These are phyloP conservation scores for Juncus effusus DNA, from an alignment of 176 grass and related monocot genomes.

Conservation along the genomic window DNA sequence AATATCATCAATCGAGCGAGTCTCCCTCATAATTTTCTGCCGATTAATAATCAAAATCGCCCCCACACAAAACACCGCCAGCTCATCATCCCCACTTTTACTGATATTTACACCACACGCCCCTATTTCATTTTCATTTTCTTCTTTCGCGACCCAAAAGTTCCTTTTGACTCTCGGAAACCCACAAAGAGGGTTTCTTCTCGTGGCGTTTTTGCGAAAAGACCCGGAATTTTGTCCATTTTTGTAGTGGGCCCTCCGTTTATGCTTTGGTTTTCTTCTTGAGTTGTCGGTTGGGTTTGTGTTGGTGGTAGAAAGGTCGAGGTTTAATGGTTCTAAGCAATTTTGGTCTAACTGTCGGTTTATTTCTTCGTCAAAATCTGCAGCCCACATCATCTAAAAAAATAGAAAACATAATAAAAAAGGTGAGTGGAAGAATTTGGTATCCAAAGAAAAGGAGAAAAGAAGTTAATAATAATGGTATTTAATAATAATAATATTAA, in stretches of 20 bases:
- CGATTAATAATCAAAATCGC: constrained; percentile 88
- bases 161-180: constrained; percentile 57
- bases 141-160: constrained; percentile 61
- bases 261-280: constrained; percentile 62
- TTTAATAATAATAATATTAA: too few relatives aligned
- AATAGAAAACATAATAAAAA: not conserved
- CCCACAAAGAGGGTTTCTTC: constrained; percentile 68
- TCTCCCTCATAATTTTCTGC: constrained; percentile 88
- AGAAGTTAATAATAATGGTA: too few relatives aligned
- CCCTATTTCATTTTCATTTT: constrained; percentile 20
- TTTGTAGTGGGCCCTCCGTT: constrained; percentile 30
- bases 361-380: constrained; percentile 90
- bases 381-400: constrained; percentile 99
- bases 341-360: constrained; percentile 55
- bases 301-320: constrained; percentile 46
- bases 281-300: constrained; percentile 32
- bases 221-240: constrained; percentile 48
- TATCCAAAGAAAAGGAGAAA: too few relatives aligned
- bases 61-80: constrained; percentile 85
- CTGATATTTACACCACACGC: not conserved
- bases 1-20: constrained; percentile 79
- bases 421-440: too few relatives aligned
- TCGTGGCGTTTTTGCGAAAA: constrained; percentile 37
- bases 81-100: constrained; percentile 62
- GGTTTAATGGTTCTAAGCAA: constrained; percentile 69